Evolutionary conservation across 768 basidiomycete species (phyloP).

Genomic region (Termitomyces sp.): DNA sequence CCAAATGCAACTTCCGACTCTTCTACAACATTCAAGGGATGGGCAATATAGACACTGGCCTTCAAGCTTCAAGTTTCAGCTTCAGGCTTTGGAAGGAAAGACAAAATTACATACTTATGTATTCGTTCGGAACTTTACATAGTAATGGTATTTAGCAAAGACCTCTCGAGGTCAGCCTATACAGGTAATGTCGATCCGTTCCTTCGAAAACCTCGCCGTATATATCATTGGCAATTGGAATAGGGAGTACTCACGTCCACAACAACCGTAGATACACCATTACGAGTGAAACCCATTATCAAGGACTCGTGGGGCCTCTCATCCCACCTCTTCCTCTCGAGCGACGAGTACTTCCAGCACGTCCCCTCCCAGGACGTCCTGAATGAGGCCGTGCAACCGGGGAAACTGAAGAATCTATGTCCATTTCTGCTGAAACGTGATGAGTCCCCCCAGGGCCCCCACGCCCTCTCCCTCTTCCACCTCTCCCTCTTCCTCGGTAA

Average conservation of each 20-base stretch:
- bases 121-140: too few relatives aligned
- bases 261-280: neutral
- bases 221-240: neutral
- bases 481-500: conserved; percentile 9
- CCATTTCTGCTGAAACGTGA: conserved; percentile 8
- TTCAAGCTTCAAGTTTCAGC: too few relatives aligned
- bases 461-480: conserved; percentile 21
- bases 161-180: too few relatives aligned
- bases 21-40: too few relatives aligned
- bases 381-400: conserved; percentile 5
- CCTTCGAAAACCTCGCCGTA: neutral
- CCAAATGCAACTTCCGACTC: too few relatives aligned
- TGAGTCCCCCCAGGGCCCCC: neutral
- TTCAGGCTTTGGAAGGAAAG: too few relatives aligned
- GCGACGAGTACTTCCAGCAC: conserved; percentile 11
- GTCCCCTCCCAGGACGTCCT: conserved; percentile 16
- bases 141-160: too few relatives aligned
- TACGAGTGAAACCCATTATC: neutral
- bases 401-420: conserved; percentile 8
- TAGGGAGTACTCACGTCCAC: neutral
- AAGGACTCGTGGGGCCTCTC: neutral
- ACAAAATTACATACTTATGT: too few relatives aligned
- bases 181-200: too few relatives aligned
- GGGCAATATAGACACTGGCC: too few relatives aligned
- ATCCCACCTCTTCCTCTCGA: conserved; percentile 3